These are phyloP conservation scores for Clavulina sp. DNA, from an alignment of 768 basidiomycete genomes.

Conservation along the genomic window DNA sequence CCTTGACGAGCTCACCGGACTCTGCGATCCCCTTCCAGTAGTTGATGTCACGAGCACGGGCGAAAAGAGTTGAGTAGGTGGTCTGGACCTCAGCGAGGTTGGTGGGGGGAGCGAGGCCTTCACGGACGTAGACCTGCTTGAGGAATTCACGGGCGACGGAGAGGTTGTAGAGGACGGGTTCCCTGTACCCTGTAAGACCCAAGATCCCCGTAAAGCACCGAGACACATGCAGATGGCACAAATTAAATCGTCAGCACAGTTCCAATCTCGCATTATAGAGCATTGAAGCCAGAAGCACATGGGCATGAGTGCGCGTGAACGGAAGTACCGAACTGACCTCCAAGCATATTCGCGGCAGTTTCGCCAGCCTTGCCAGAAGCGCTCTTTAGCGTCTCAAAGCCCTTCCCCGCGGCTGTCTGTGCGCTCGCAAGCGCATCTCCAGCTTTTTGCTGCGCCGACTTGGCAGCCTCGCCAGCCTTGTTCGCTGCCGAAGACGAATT, in stretches of 20 bases:
- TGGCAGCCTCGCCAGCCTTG: background rate
- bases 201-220: background rate
- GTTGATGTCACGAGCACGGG: constrained; percentile 34
- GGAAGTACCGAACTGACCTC: background rate
- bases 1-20: constrained; percentile 47
- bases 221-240: background rate
- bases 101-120: constrained; percentile 50
- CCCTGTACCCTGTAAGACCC: constrained; percentile 39
- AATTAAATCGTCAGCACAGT: background rate
- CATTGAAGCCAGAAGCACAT: background rate
- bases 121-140: constrained; percentile 57
- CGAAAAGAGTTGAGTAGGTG: constrained; percentile 50
- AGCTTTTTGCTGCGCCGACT: background rate
- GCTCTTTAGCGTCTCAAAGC: background rate
- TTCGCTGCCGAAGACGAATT: background rate
- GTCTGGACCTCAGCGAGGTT: constrained; percentile 33
- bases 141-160: constrained; percentile 55
- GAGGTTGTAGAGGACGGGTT: constrained; percentile 65
- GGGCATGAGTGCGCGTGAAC: background rate
- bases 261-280: background rate
- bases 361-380: background rate
- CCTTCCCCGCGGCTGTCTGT: background rate
- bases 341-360: background rate
- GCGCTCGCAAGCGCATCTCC: background rate
- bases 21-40: constrained; percentile 44